Evolutionary conservation across 805 yeast genomes (phyloP), one percentile per base, ranked within the genome.

Genomic region (Kazachstania taianensis): DNA sequence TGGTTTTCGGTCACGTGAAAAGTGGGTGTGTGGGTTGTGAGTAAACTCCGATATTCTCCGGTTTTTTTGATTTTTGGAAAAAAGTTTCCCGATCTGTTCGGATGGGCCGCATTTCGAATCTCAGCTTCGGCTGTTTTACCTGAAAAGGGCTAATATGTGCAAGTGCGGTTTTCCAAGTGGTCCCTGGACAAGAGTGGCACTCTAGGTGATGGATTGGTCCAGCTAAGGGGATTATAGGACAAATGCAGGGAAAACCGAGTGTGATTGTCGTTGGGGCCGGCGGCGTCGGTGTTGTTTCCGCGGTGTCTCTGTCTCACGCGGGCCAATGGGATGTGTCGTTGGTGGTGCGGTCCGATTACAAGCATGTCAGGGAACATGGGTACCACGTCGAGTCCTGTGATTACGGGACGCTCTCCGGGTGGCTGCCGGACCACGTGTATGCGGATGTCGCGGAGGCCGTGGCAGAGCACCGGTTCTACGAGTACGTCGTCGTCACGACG

Each of bases 241-340:
- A 9, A 8, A 25, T 30, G 32, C 28, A 12, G 22, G 13, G 30
- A 10, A 35, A 22, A 19, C 51, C 59, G 10, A 56, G 64, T 35
- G 75, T 78, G 13, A 62, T 83, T 9, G 62, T 83, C 8, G 69
- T 83, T 27, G 94, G 94, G 8, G 70, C 84, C 29, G 95, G 94
- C 12, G 94, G 94, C 26, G 92, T 84, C 8, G 95, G 95, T 25
- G 69, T 84, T 13, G 72, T 84, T 23, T 77, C 80, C 2, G 83
- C 94, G 0, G 67, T 77, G 33, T 73, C 81, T 0, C 62, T 84
- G 22, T 66, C 64, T 44, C 53, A 55, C 28, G 63, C 68, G 30
- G 72, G 69, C 0, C 55, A 63, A 29, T 65, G 73, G 7, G 62
- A 63, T 17, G 76, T 81, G 9, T 73, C 85, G 2, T 62, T 74